Evolutionary conservation across 2,329 filamentous ascomycete species (phyloP).

Genomic region (Stenocarpella maydis): DNA sequence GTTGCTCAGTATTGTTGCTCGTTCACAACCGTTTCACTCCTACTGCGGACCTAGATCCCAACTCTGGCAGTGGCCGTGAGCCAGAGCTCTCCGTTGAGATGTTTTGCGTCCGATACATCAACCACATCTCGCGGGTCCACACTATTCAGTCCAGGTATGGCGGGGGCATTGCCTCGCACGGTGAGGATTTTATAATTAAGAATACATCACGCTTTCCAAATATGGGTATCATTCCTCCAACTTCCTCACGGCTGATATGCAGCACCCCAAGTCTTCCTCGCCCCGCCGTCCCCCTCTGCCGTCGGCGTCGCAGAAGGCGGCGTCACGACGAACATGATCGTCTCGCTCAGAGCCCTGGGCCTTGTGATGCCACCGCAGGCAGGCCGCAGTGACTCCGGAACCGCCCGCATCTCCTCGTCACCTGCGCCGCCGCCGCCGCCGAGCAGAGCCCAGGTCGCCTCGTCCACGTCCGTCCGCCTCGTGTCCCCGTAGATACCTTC

Average conservation of each 20-base stretch:
- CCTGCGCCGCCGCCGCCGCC: slow-evolving; percentile 18
- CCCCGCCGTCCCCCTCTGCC: neutral
- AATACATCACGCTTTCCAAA: neutral
- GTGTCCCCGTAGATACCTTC: neutral
- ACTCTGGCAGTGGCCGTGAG: no score
- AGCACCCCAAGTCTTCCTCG: slow-evolving; percentile 24
- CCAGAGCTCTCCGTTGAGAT: no score
- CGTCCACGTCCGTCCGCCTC: slow-evolving; percentile 17
- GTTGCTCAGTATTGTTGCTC: no score
- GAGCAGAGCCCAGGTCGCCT: slow-evolving; percentile 29
- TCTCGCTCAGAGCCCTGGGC: slow-evolving; percentile 31
- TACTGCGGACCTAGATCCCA: no score
- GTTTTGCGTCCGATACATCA: no score
- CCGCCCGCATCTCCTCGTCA: neutral
- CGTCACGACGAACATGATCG: slow-evolving; percentile 34
- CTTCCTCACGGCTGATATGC: slow-evolving; percentile 4
- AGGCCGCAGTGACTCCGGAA: slow-evolving; percentile 26
- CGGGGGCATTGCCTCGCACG: neutral
- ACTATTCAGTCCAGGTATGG: neutral
- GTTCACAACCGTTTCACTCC: no score
- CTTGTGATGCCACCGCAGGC: neutral
- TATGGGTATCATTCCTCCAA: slow-evolving; percentile 16
- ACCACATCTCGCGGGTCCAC: no score
- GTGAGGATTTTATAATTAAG: neutral
- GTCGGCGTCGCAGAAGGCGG: slow-evolving; percentile 28